These are phyloP conservation scores for Globisporangium cederbergense DNA, from an alignment of 352 stramenopile species.

Conservation along the genomic window DNA sequence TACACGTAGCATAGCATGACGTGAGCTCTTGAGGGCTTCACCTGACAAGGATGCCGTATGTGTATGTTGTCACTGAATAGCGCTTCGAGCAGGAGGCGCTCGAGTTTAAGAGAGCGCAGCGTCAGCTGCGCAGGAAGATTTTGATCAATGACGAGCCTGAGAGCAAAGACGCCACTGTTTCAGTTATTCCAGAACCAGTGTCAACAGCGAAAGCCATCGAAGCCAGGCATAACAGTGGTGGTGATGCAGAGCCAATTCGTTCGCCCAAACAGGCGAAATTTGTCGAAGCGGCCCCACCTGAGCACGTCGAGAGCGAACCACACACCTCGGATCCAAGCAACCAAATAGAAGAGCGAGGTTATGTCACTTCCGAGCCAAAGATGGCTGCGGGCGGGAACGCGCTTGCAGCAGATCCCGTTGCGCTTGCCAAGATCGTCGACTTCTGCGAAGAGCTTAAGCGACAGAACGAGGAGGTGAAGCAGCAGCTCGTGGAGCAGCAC, in stretches of 20 bases:
- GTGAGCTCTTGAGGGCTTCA: background rate
- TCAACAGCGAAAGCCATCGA: constrained; percentile 1
- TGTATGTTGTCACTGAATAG: background rate
- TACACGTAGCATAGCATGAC: constrained; percentile 9
- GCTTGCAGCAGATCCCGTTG: constrained; percentile 21
- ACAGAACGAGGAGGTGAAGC: constrained; percentile 58
- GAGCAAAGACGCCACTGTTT: background rate
- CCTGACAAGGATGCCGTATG: background rate
- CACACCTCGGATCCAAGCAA: background rate
- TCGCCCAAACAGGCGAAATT: background rate
- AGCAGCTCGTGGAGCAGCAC: constrained; percentile 43
- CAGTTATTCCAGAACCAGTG: background rate
- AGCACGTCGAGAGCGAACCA: background rate
- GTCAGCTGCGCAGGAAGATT: constrained; percentile 3
- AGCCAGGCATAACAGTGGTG: background rate
- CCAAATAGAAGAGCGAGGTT: background rate
- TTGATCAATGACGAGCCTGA: constrained; percentile 3
- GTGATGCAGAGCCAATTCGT: background rate
- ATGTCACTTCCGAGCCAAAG: background rate
- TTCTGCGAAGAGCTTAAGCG: constrained; percentile 54
- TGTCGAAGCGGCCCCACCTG: background rate
- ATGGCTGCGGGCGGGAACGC: background rate
- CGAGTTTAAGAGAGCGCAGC: constrained; percentile 8
- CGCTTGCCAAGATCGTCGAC: constrained; percentile 43
- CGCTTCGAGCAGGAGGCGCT: constrained; percentile 19